These are phyloP conservation scores for Wickerhamiella alocasiicola DNA, from an alignment of 805 yeast species.

Conservation along the genomic window DNA sequence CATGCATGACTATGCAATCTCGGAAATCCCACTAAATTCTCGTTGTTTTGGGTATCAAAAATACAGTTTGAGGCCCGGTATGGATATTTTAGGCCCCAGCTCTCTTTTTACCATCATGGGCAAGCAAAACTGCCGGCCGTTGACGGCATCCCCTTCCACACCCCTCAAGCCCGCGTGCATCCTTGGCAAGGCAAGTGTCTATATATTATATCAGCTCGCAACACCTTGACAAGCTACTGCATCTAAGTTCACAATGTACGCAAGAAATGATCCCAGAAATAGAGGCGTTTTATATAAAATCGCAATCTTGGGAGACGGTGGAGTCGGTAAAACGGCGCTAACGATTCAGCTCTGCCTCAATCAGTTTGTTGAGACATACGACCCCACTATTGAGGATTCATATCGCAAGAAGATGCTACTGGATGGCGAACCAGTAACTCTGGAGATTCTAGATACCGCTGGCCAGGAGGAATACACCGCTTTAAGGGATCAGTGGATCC, in stretches of 20 bases:
- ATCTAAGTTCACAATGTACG: not conserved
- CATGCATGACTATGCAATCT: too few relatives aligned
- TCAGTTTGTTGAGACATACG: conserved; percentile 94
- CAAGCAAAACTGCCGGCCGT: too few relatives aligned
- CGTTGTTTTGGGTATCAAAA: too few relatives aligned
- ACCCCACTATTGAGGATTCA: conserved; percentile 83
- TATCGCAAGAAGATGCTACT: conserved; percentile 73
- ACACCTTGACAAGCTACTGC: too few relatives aligned
- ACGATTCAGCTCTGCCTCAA: conserved; percentile 75
- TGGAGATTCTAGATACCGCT: conserved; percentile 93
- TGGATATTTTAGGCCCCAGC: too few relatives aligned
- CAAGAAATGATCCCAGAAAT: not conserved
- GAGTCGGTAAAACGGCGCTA: conserved; percentile 95
- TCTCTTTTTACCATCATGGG: too few relatives aligned
- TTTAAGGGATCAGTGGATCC: conserved; percentile 87
- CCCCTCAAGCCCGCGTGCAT: too few relatives aligned
- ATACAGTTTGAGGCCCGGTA: too few relatives aligned
- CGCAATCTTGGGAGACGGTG: conserved; percentile 98
- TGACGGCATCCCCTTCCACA: too few relatives aligned
- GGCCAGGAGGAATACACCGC: conserved; percentile 97
- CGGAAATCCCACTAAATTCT: too few relatives aligned
- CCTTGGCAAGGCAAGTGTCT: too few relatives aligned
- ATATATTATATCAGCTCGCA: too few relatives aligned
- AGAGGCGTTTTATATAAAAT: conserved; percentile 44
- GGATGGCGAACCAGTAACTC: conserved; percentile 61